A percentile compares a stretch with the other conserved stretches of the same genome.
Conservation (phyloP, 331 rosid genomes). For the Malus hybrid region DNA sequence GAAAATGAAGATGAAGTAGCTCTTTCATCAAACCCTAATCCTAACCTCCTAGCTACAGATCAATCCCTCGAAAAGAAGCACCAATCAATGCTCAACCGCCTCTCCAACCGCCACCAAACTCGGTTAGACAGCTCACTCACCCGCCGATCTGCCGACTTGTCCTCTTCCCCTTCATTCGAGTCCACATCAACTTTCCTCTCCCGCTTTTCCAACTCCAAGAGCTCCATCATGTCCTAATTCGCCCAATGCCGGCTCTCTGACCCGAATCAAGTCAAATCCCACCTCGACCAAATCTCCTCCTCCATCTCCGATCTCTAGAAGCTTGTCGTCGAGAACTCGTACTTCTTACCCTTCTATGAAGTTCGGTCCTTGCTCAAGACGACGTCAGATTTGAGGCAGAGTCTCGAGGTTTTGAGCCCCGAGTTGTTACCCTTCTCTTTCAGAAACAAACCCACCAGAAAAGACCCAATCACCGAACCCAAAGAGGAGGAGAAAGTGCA, state of each 20-base stretch:
- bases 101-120: conserved; percentile 56
- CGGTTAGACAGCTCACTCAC: conserved; percentile 35
- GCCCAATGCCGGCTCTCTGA: conserved; percentile 30
- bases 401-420: conserved; percentile 39
- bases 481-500: conserved; percentile 8
- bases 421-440: conserved; percentile 63
- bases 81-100: conserved; percentile 64
- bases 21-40: conserved; percentile 6
- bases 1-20: conserved; percentile 22
- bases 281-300: conserved; percentile 44
- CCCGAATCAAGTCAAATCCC: conserved; percentile 34
- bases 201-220: conserved; percentile 42
- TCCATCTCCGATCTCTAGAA: conserved; percentile 71
- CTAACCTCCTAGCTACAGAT: conserved; percentile 8
- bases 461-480: conserved; percentile 23
- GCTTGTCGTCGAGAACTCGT: conserved; percentile 68
- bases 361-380: conserved; percentile 67
- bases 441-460: conserved; percentile 48
- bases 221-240: conserved; percentile 45
- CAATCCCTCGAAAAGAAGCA: conserved; percentile 50
- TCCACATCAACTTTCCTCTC: conserved; percentile 58
- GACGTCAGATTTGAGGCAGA: conserved; percentile 42
- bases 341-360: conserved; percentile 68
- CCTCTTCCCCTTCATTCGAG: conserved; percentile 29
- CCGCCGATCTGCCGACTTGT: conserved; percentile 27